These are phyloP conservation scores for Lumnitzera racemosa DNA, from an alignment of 345 rosid species.

Conservation along the genomic window DNA sequence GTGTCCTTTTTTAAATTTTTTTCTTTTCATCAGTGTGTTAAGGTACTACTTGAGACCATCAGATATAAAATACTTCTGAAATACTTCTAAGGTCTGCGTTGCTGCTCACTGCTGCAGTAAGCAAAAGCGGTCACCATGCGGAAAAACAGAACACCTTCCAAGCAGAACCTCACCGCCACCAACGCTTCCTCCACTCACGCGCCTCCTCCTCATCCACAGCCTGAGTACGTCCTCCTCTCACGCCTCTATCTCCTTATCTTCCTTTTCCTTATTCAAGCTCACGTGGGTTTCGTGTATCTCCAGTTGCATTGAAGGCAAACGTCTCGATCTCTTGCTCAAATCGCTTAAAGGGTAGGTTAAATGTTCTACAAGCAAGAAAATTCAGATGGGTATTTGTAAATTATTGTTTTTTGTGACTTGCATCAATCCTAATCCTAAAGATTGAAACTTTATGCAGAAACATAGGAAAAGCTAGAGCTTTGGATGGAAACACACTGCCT, in stretches of 20 bases:
- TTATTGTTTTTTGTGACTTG: background rate
- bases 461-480: constrained; percentile 35
- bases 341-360: constrained; percentile 39
- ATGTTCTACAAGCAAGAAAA: background rate
- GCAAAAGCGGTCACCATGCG: background rate
- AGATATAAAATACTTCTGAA: too few species aligned
- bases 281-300: background rate
- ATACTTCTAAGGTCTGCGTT: too few species aligned
- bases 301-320: constrained; percentile 53
- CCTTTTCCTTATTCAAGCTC: background rate
- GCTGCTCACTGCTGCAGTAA: too few species aligned
- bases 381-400: background rate
- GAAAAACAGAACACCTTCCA: background rate
- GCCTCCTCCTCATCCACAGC: background rate
- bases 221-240: background rate
- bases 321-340: constrained; percentile 40
- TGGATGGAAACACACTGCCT: constrained; percentile 44
- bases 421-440: background rate
- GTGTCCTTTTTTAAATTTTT: too few species aligned
- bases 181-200: background rate
- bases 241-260: background rate
- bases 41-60: too few species aligned
- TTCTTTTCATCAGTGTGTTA: too few species aligned
- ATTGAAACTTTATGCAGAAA: constrained; percentile 23
- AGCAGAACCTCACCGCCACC: background rate